Percentiles rank a stretch among this genome's conserved stretches.
These are phyloP conservation scores for Diplocarpon mali DNA, from an alignment of 2,329 filamentous ascomycete species.

Conservation along the genomic window DNA sequence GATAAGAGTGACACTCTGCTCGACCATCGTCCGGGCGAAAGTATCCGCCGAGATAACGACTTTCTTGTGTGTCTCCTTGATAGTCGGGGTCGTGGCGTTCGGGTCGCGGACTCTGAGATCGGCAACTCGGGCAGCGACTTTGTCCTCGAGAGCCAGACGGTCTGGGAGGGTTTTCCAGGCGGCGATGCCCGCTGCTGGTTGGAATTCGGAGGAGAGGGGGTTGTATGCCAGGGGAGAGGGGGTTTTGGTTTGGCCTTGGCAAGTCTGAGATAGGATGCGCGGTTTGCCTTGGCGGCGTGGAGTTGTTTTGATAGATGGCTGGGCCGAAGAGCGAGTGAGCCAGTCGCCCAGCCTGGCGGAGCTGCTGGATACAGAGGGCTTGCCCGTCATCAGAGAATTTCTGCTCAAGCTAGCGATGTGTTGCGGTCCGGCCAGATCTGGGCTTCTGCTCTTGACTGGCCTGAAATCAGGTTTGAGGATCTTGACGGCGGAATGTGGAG, in stretches of 20 bases:
- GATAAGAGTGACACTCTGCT: not conserved
- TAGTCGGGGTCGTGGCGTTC: not conserved
- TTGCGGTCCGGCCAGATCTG: no score
- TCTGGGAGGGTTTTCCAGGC: not conserved
- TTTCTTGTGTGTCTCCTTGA: slow-evolving; percentile 2
- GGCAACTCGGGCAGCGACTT: not conserved
- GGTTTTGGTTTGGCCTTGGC: not conserved
- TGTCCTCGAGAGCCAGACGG: not conserved
- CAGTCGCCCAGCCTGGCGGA: no score
- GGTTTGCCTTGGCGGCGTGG: not conserved
- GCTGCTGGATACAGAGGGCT: no score
- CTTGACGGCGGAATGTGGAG: no score
- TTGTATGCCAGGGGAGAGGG: not conserved
- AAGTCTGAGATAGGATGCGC: not conserved
- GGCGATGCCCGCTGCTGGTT: not conserved
- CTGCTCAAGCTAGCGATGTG: no score
- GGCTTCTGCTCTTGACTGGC: no score
- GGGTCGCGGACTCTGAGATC: not conserved
- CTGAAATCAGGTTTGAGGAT: no score
- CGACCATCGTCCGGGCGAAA: not conserved
- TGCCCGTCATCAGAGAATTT: no score
- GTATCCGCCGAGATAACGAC: not conserved
- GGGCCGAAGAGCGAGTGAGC: no score
- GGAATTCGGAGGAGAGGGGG: not conserved
- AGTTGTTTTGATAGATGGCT: no score